Percentiles rank a stretch among this genome's conserved stretches.
phyloP scores from a whole-genome alignment of 2,329 filamentous ascomycete genomes.

The Trichoderma koningiopsis region DNA sequence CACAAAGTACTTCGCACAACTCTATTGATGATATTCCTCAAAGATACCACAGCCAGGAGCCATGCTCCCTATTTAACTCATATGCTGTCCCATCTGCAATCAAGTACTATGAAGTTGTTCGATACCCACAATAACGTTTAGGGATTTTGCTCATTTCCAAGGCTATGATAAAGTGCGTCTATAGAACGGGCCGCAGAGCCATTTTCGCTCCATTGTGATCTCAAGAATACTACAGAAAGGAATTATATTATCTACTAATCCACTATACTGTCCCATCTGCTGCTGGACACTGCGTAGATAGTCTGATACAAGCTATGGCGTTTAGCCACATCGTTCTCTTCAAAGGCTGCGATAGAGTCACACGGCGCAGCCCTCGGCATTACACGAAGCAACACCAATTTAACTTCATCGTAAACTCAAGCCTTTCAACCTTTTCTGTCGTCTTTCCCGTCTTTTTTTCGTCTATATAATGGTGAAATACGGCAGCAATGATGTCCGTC shows the following conservation, averaged over 20 bases:
- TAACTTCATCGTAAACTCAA: background rate
- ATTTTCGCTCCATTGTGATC: no score
- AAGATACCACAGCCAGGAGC: background rate
- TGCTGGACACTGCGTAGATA: background rate
- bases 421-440: background rate
- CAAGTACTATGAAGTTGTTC: background rate
- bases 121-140: background rate
- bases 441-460: background rate
- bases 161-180: background rate
- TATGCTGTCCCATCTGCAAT: background rate
- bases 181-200: no score
- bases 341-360: background rate
- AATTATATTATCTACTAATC: background rate
- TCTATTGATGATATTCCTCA: background rate
- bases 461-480: background rate
- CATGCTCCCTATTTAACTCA: no score
- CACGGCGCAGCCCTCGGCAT: background rate
- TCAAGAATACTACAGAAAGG: background rate
- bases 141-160: background rate
- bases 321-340: background rate
- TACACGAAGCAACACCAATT: background rate
- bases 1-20: background rate
- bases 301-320: background rate
- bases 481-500: background rate
- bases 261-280: background rate